Conservation (phyloP, 306 rosid species). For the Medicago lupulina region DNA sequence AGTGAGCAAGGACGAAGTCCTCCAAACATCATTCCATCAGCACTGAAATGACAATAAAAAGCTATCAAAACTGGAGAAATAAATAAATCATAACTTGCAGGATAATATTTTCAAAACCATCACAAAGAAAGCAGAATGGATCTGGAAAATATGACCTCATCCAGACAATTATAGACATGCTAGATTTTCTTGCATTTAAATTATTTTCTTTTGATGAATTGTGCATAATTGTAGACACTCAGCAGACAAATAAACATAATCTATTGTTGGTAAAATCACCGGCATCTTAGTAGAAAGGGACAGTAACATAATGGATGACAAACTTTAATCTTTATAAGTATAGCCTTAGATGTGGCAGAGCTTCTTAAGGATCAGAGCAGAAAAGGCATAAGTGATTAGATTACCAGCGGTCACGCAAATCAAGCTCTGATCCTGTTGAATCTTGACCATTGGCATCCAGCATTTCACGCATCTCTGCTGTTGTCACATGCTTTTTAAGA, state of each 20-base stretch:
- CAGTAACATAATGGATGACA: not conserved
- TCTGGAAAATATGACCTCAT: conserved; percentile 24
- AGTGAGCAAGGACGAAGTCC: conserved; percentile 76
- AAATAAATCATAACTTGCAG: conserved; percentile 35
- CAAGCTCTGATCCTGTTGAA: conserved; percentile 90
- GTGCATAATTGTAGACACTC: conserved; percentile 25
- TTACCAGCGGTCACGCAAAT: conserved; percentile 95
- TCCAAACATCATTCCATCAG: conserved; percentile 99
- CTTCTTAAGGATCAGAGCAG: conserved; percentile 7
- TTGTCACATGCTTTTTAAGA: conserved; percentile 74
- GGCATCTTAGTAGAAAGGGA: conserved; percentile 19
- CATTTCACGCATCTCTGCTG: conserved; percentile 81
- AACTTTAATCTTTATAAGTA: conserved; percentile 11
- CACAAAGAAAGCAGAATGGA: conserved; percentile 15
- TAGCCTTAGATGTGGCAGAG: not conserved
- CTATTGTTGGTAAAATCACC: conserved; percentile 24
- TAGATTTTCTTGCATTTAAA: conserved; percentile 3
- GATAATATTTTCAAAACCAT: conserved; percentile 22
- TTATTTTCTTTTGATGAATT: no score
- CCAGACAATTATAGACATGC: conserved; percentile 17
- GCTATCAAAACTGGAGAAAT: not conserved
- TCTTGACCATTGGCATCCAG: conserved; percentile 78
- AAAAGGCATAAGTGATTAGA: conserved; percentile 12
- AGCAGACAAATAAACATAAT: conserved; percentile 28
- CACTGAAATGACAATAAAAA: conserved; percentile 56